Evolutionary conservation across 2,329 filamentous ascomycete species (phyloP), one percentile per base, ranked within the genome.

Genomic region (Diplocarpon mali): DNA sequence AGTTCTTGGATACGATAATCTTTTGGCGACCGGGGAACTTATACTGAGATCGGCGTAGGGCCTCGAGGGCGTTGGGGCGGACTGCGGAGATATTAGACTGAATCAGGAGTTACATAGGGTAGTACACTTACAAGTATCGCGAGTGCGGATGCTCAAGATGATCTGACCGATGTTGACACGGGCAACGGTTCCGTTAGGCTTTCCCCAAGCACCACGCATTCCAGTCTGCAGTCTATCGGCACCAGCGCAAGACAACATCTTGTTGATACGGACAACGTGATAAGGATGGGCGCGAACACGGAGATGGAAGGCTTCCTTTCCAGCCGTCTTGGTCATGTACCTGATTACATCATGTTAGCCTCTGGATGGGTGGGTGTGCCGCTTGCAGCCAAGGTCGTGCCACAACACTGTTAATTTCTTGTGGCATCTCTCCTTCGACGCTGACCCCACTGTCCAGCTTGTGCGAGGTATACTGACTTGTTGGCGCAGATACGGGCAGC

Each of bases 181-280:
- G 70, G 92, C 92, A 67, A 98, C 92, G 65, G 80, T 83, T 69
- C 92, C 92, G 80, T 96, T 94, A 71, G 92, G 92, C 84, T 98
- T 98, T 68, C 92, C 92, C 83, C 88, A 98, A 64, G 92, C 92
- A 83, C 92, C 92, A 84, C 92, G 90, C 92, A 98, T 98, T 79
- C 92, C 92, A 63, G 92, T 98, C 76, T 98, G 92, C 72, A 98
- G 79, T 84, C 92, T 88, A 96, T 98, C 92, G 83, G 92, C 92
- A 80, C 92, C 92, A 67, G 92, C 92, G 73, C 92, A 98, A 68
- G 92, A 96, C 87, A 98, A 90, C 92, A 98, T 98, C 85, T 98
- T 98, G 88, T 98, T 98, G 89, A 98, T 98, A 75, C 92, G 92
- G 79, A 98, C 85, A 74, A 98, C 92, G 80, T 98, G 92, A 87